These are phyloP conservation scores for Coelomomyces lativittatus DNA, from an alignment of 371 early-diverging fungal genomes.

Conservation along the genomic window DNA sequence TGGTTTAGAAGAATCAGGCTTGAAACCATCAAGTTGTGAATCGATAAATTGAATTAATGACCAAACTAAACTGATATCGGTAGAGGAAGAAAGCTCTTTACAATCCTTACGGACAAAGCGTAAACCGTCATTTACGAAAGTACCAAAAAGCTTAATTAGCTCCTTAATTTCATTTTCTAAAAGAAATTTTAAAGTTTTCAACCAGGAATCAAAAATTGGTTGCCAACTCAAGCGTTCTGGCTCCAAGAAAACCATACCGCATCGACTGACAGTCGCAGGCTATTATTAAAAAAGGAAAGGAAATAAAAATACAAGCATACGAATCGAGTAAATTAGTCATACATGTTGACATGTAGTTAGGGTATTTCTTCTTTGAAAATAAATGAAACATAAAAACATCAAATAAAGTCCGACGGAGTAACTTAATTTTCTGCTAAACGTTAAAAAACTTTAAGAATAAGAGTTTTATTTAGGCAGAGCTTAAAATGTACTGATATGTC, in stretches of 20 bases:
- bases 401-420: too few relatives aligned
- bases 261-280: conserved; percentile 40
- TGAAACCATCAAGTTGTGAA: conserved; percentile 7
- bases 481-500: too few relatives aligned
- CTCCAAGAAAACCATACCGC: conserved; percentile 47
- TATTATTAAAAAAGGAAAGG: too few relatives aligned
- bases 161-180: neutral
- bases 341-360: too few relatives aligned
- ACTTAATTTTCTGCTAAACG: too few relatives aligned
- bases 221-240: conserved; percentile 27
- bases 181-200: conserved; percentile 2
- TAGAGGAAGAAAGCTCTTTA: conserved; percentile 21
- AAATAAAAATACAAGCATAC: too few relatives aligned
- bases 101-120: conserved; percentile 13
- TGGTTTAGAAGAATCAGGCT: neutral
- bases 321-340: too few relatives aligned
- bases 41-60: conserved; percentile 19
- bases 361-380: too few relatives aligned
- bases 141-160: neutral
- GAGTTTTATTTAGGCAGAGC: too few relatives aligned
- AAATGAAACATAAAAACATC: too few relatives aligned
- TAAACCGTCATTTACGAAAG: conserved; percentile 8
- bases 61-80: conserved; percentile 15
- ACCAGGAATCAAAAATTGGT: conserved; percentile 27
- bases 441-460: too few relatives aligned